phyloP scores from a whole-genome alignment of 306 rosid species.

The Gleditsia sinensis region DNA sequence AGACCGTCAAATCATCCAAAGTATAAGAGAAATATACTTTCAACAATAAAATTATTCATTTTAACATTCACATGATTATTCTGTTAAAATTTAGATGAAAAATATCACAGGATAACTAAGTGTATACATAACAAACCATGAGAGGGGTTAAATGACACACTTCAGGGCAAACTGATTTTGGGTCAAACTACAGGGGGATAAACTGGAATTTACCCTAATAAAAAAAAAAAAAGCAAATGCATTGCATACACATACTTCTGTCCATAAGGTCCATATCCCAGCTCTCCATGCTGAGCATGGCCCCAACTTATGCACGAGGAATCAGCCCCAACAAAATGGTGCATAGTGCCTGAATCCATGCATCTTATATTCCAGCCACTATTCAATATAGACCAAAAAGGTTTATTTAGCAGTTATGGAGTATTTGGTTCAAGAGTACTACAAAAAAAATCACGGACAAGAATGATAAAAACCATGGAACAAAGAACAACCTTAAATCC shows the following conservation, averaged over 20 bases:
- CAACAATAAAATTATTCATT: too few species aligned
- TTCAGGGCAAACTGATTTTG: too few species aligned
- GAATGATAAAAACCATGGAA: conserved; percentile 4
- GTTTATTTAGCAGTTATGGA: conserved; percentile 29
- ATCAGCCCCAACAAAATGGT: conserved; percentile 97
- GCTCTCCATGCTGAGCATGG: conserved; percentile 90
- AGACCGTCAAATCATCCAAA: too few species aligned
- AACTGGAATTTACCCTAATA: too few species aligned
- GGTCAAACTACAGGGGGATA: too few species aligned
- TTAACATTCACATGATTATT: too few species aligned
- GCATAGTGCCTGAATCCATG: conserved; percentile 97
- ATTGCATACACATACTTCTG: conserved; percentile 67
- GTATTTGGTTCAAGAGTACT: neutral
- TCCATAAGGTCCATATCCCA: conserved; percentile 92
- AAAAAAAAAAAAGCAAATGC: neutral
- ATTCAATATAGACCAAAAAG: conserved; percentile 9
- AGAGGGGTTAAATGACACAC: too few species aligned
- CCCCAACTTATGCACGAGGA: conserved; percentile 98
- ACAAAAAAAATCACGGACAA: neutral
- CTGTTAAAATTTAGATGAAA: too few species aligned
- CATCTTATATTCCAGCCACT: conserved; percentile 96
- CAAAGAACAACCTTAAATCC: conserved; percentile 81
- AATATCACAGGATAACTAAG: too few species aligned
- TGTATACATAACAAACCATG: too few species aligned
- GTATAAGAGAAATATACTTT: too few species aligned